Evolutionary conservation across 202 grass and related monocot species (phyloP).

Genomic region (Setaria viridis): DNA sequence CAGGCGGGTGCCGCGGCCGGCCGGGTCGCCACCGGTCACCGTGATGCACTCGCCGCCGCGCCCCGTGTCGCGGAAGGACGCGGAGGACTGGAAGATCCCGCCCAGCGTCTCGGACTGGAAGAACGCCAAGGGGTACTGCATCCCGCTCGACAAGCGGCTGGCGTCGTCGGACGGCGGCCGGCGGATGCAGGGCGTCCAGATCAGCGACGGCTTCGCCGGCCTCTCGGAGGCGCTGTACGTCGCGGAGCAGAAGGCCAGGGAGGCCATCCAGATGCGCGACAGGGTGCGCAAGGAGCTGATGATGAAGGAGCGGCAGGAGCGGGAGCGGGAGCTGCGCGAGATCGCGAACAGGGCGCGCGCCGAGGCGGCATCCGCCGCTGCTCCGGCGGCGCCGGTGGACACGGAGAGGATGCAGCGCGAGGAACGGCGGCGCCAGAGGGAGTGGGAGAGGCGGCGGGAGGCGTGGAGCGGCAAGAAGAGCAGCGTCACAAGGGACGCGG

Average conservation of each 20-base stretch:
- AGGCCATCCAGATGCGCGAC: slow-evolving; percentile 29
- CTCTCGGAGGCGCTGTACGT: slow-evolving; percentile 41
- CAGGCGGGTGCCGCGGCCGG: slow-evolving; percentile 26
- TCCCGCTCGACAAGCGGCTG: slow-evolving; percentile 50
- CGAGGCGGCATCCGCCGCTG: neutral
- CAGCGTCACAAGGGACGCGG: slow-evolving; percentile 45
- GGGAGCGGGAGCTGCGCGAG: slow-evolving; percentile 27
- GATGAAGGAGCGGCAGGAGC: slow-evolving; percentile 25
- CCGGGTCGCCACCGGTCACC: slow-evolving; percentile 31
- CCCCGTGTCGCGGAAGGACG: slow-evolving; percentile 30
- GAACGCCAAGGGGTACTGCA: slow-evolving; percentile 43
- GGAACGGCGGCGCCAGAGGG: slow-evolving; percentile 50
- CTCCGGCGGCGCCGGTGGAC: neutral
- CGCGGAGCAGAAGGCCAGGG: slow-evolving; percentile 52
- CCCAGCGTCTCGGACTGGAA: slow-evolving; percentile 51
- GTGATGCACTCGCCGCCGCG: slow-evolving; percentile 45
- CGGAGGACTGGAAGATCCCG: slow-evolving; percentile 45
- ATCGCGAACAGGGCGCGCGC: slow-evolving; percentile 36
- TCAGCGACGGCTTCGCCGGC: slow-evolving; percentile 40
- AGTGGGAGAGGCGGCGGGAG: slow-evolving; percentile 44
- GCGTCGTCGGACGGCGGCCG: slow-evolving; percentile 4
- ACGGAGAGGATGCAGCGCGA: slow-evolving; percentile 44
- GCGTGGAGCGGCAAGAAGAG: slow-evolving; percentile 54
- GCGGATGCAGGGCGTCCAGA: slow-evolving; percentile 24
- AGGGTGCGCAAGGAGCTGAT: slow-evolving; percentile 23